Evolutionary conservation across 2,329 filamentous ascomycete species (phyloP), one percentile per base, ranked within the genome.

Genomic region (Claviceps humidiphila): DNA sequence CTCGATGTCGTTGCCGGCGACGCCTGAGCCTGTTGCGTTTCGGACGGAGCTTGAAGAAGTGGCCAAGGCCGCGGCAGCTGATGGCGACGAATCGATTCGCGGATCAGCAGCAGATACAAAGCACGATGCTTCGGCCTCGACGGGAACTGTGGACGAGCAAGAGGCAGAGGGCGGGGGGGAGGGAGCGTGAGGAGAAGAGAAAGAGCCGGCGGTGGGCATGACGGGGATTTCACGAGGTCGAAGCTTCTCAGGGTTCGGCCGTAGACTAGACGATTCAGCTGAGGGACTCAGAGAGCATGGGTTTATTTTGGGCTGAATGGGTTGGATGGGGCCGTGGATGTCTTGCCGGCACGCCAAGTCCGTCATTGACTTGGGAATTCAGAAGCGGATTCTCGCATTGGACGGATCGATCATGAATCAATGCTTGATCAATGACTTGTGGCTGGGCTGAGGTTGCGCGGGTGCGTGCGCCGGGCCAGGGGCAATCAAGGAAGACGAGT

Each of bases 1-100:
- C 68, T 81, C 77, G 58, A 80, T 76, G 55, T 73, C 70, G 57
- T 70, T 66, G 56, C 56, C 56, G 43, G 56, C 53, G 48, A 53
- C 50, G 53, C 52, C 51, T 40, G 48, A 45, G 30, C 44, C 50
- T 22, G 34, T 48, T 30, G 43, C 57, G 48, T 52, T 51, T 51
- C 51, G 55, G n/a, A 54, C 43, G 14, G 54, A 57, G 20, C 55
- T 47, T 30, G 57, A 51, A 6, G 51, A 46, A 40, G 41, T 56
- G 37, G 57, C 53, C 49, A 55, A 51, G 30, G 53, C 51, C 6
- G 56, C 49, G 45, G 47, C 46, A 47, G 47, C 24, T 17, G 40
- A 42, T 5, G 50, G 44, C 4, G 50, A 42, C 44, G 26, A 11
- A n/a, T 49, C 56, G 52, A 34, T 20, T 44, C 38, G 49, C 42